Conservation (phyloP, 768 basidiomycete genomes). For the Lactarius psammicola region DNA sequence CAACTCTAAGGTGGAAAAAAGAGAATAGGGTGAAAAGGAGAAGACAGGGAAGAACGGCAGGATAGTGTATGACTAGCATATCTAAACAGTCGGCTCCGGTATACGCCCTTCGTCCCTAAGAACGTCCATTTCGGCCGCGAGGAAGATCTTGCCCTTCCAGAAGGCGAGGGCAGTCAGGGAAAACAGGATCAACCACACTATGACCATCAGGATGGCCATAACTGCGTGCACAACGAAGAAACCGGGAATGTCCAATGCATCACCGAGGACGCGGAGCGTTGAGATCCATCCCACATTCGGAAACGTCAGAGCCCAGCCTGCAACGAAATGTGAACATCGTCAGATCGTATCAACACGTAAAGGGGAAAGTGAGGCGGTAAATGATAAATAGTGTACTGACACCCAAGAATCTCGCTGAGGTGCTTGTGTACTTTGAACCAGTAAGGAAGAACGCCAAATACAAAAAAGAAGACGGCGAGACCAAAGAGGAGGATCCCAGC, state of each 20-base stretch:
- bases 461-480: conserved; percentile 47
- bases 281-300: conserved; percentile 51
- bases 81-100: conserved; percentile 9
- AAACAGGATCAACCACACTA: conserved; percentile 44
- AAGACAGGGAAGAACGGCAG: background rate
- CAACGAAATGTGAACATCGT: background rate
- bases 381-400: conserved; percentile 31
- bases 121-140: conserved; percentile 43
- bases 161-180: conserved; percentile 43
- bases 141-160: conserved; percentile 45
- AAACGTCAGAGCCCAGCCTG: conserved; percentile 49
- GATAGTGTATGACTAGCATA: background rate
- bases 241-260: conserved; percentile 42
- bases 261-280: conserved; percentile 42
- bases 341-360: conserved; percentile 3
- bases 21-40: background rate
- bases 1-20: background rate
- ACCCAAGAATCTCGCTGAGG: conserved; percentile 47
- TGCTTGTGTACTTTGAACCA: conserved; percentile 51
- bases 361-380: background rate
- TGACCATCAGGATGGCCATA: conserved; percentile 42
- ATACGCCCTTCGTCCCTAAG: conserved; percentile 36
- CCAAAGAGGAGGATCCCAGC: conserved; percentile 44
- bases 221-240: conserved; percentile 42
- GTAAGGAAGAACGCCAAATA: conserved; percentile 46